These are phyloP conservation scores for Irpex sp. DNA, from an alignment of 1,284 basidiomycete genomes.

Conservation along the genomic window DNA sequence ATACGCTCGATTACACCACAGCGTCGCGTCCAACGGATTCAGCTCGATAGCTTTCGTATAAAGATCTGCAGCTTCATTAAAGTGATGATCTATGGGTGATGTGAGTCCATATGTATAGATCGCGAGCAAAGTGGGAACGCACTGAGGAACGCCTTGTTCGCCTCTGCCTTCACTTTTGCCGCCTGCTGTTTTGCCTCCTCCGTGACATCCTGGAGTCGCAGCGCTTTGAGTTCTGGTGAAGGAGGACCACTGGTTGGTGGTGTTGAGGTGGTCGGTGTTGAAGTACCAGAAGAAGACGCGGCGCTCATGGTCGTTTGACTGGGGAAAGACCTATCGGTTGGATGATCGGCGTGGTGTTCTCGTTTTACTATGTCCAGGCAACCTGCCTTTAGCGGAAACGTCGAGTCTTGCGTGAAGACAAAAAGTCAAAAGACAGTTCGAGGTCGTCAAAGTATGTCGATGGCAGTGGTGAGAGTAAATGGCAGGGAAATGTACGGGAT, in stretches of 20 bases:
- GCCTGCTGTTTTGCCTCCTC: slow-evolving; percentile 70
- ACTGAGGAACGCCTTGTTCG: slow-evolving; percentile 86
- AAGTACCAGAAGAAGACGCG: slow-evolving; percentile 33
- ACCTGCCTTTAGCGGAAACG: neutral
- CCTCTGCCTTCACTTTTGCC: slow-evolving; percentile 70
- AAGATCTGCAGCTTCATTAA: slow-evolving; percentile 60
- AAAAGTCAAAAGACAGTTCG: neutral
- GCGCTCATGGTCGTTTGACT: slow-evolving; percentile 39
- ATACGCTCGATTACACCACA: slow-evolving; percentile 81
- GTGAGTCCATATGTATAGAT: neutral
- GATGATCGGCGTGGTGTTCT: neutral
- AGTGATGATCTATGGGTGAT: slow-evolving; percentile 47
- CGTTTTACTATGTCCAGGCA: neutral
- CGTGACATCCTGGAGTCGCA: slow-evolving; percentile 54
- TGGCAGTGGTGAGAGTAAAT: neutral
- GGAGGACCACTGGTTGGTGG: slow-evolving; percentile 47
- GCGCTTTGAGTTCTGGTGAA: slow-evolving; percentile 51
- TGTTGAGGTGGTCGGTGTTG: slow-evolving; percentile 34
- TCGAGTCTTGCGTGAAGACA: too few relatives aligned
- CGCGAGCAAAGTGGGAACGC: slow-evolving; percentile 12
- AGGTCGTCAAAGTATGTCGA: neutral
- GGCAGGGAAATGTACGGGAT: too few relatives aligned
- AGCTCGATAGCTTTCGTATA: slow-evolving; percentile 78
- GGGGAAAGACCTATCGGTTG: neutral
- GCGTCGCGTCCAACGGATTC: slow-evolving; percentile 73